These are phyloP conservation scores for Penicillium paxilli DNA, from an alignment of 495 filamentous ascomycete genomes.

Conservation along the genomic window DNA sequence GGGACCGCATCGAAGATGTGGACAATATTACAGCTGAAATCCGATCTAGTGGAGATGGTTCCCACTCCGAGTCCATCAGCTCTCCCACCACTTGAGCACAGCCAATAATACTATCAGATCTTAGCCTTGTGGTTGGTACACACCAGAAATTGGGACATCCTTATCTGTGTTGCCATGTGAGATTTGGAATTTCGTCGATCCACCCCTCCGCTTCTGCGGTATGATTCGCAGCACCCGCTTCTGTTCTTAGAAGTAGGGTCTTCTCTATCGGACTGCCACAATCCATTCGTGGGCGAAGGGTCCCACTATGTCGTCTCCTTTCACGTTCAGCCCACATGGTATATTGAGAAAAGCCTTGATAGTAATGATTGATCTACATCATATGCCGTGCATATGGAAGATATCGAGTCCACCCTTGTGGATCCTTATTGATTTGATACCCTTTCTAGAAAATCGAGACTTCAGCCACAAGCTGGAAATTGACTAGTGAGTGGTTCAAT, in stretches of 20 bases:
- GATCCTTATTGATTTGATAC: neutral
- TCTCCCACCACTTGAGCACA: neutral
- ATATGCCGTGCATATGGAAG: neutral
- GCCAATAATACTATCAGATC: constrained; percentile 15
- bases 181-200: constrained; percentile 13
- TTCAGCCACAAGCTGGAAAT: neutral
- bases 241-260: neutral
- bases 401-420: neutral
- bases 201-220: neutral
- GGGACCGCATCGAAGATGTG: constrained; percentile 12
- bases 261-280: neutral
- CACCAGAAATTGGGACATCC: neutral
- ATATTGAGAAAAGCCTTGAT: too few species aligned
- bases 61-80: constrained; percentile 8
- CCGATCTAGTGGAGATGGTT: constrained; percentile 20
- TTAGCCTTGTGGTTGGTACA: neutral
- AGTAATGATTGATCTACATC: neutral
- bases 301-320: neutral
- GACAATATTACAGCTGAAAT: constrained; percentile 15
- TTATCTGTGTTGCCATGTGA: constrained; percentile 2
- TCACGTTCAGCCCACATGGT: neutral
- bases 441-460: neutral
- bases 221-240: neutral
- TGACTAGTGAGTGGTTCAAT: neutral
- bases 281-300: neutral